Percentiles rank a stretch among this genome's conserved stretches.
These are phyloP conservation scores for Pichia sp. DNA, from an alignment of 1,139 yeast species.

Conservation along the genomic window DNA sequence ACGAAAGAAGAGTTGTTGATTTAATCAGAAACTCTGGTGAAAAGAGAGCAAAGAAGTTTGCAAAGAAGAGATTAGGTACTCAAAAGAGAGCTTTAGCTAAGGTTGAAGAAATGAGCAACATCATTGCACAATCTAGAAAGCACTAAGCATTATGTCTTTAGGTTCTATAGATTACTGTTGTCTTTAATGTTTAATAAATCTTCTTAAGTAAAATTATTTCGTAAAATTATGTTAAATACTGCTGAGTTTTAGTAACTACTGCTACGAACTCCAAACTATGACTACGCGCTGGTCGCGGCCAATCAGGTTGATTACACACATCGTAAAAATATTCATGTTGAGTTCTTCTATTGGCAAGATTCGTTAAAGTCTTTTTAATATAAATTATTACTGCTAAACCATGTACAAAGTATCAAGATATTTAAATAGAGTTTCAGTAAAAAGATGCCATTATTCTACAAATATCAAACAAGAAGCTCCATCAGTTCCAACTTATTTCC, in stretches of 20 bases:
- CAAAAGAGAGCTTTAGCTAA: constrained; percentile 99
- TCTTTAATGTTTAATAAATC: neutral
- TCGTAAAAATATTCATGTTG: no score
- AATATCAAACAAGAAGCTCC: neutral
- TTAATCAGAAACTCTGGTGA: constrained; percentile 99
- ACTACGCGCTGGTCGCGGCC: neutral
- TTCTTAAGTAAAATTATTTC: neutral
- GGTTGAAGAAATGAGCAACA: constrained; percentile 96
- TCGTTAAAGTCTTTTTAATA: neutral
- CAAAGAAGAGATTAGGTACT: constrained; percentile 99
- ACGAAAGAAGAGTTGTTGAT: constrained; percentile 99
- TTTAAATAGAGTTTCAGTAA: no score
- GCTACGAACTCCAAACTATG: no score
- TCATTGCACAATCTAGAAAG: constrained; percentile 98
- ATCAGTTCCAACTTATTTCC: constrained; percentile 8
- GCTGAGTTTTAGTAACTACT: no score
- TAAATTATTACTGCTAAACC: no score
- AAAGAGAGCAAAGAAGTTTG: constrained; percentile 99
- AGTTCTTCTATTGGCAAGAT: neutral
- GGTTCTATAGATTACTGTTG: constrained; percentile 2
- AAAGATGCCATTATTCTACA: neutral
- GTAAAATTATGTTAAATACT: neutral
- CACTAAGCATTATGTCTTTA: constrained; percentile 33
- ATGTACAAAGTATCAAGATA: no score
- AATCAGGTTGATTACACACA: neutral